Conservation (phyloP, 2,329 filamentous ascomycete genomes). For the Coleophoma crateriformis region DNA sequence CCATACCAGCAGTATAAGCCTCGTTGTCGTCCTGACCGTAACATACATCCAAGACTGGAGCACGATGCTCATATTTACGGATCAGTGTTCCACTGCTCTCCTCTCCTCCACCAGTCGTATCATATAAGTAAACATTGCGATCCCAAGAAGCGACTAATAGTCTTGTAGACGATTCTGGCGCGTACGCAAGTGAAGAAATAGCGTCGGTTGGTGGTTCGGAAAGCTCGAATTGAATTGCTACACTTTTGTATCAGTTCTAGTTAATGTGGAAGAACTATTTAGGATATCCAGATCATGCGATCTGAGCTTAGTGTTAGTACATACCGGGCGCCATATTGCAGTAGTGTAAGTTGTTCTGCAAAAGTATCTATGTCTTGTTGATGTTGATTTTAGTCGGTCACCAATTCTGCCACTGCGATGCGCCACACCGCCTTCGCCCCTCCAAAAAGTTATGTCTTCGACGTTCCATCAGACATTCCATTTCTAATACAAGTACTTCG, state of each 20-base stretch:
- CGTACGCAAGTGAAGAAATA: slow-evolving; percentile 82
- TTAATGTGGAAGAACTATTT: too few species aligned
- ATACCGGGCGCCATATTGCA: slow-evolving; percentile 28
- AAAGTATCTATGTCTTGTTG: too few species aligned
- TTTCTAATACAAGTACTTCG: too few species aligned
- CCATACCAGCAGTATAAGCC: slow-evolving; percentile 80
- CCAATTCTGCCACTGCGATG: not conserved
- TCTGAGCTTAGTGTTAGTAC: slow-evolving; percentile 3
- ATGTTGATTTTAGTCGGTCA: not conserved
- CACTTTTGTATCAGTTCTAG: not conserved
- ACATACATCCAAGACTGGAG: slow-evolving; percentile 85
- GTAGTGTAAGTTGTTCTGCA: not conserved
- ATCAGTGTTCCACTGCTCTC: slow-evolving; percentile 53
- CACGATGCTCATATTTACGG: slow-evolving; percentile 71
- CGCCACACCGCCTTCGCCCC: not conserved
- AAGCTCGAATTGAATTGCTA: slow-evolving; percentile 75
- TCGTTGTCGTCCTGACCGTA: slow-evolving; percentile 80
- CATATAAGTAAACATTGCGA: slow-evolving; percentile 84
- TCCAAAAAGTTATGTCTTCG: not conserved
- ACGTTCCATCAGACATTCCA: not conserved
- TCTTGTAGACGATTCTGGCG: slow-evolving; percentile 65
- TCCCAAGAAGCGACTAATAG: slow-evolving; percentile 96
- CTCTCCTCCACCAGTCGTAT: slow-evolving; percentile 53
- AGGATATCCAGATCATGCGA: too few species aligned
- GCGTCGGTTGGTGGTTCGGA: slow-evolving; percentile 78